phyloP scores from a whole-genome alignment of 768 basidiomycete genomes.

The Cystofilobasidium ferigula region DNA sequence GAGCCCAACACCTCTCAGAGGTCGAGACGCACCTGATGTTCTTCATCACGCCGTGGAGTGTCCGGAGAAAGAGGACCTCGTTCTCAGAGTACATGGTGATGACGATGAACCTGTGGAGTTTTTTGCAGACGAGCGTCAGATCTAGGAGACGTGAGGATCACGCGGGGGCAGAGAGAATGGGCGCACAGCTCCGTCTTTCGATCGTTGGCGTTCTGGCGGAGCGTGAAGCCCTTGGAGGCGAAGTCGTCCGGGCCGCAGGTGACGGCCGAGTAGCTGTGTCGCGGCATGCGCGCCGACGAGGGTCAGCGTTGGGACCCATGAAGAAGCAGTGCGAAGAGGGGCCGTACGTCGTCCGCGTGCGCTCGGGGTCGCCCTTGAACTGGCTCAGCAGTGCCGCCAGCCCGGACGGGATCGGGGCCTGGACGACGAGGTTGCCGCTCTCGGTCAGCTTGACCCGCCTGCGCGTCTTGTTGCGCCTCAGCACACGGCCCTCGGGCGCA shows the following conservation, averaged over 20 bases:
- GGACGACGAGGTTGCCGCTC: constrained; percentile 34
- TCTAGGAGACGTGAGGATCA: neutral
- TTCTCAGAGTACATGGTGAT: constrained; percentile 26
- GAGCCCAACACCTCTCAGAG: no score
- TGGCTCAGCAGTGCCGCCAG: constrained; percentile 25
- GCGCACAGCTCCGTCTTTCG: constrained; percentile 14
- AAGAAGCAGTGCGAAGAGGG: neutral
- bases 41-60: constrained; percentile 83
- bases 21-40: no score
- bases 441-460: constrained; percentile 8
- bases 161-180: no score
- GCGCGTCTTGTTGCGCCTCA: constrained; percentile 26
- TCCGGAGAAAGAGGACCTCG: constrained; percentile 37
- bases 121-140: neutral
- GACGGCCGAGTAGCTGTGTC: constrained; percentile 21
- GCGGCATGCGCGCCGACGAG: neutral
- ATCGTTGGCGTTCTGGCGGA: constrained; percentile 4
- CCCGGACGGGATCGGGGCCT: constrained; percentile 35
- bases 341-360: constrained; percentile 10
- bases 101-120: constrained; percentile 26
- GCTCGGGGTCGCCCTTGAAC: constrained; percentile 3
- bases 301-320: neutral
- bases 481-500: constrained; percentile 13
- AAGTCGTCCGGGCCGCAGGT: constrained; percentile 26
- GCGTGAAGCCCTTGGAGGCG: constrained; percentile 5